These are phyloP conservation scores for Scenedesmus sp. DNA, from an alignment of 163 green algal species.

Conservation along the genomic window DNA sequence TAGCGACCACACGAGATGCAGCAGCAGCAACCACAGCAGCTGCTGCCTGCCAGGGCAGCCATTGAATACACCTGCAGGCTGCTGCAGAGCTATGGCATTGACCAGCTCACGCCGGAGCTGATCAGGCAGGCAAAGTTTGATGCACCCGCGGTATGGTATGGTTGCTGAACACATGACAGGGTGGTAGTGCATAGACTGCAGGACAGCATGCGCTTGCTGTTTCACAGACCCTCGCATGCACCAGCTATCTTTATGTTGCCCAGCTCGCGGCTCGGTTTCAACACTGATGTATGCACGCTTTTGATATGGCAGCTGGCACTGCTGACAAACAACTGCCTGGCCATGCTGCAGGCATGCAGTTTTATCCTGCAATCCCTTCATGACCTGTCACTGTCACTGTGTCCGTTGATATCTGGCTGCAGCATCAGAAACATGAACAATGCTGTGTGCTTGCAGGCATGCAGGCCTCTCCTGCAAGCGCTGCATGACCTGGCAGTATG, in stretches of 20 bases:
- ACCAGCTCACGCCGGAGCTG: conserved; percentile 7
- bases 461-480: conserved; percentile 15
- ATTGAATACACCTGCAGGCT: conserved; percentile 46
- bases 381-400: not conserved
- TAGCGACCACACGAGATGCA: not conserved
- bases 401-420: not conserved
- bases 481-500: conserved; percentile 38
- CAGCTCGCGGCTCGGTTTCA: no score
- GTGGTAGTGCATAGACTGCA: no score
- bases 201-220: not conserved
- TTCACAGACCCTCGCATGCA: no score
- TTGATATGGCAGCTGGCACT: no score
- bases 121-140: conserved; percentile 53
- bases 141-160: not conserved
- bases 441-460: not conserved
- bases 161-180: not conserved
- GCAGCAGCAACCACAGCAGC: not conserved
- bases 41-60: not conserved
- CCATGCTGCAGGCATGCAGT: not conserved
- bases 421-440: no score
- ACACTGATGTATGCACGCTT: no score
- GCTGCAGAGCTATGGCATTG: conserved; percentile 43
- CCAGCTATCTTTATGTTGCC: no score
- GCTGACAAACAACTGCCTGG: no score
- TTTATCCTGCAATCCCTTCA: conserved; percentile 23